phyloP scores from a whole-genome alignment of 768 basidiomycete species.

The Tricholoma furcatifolium region DNA sequence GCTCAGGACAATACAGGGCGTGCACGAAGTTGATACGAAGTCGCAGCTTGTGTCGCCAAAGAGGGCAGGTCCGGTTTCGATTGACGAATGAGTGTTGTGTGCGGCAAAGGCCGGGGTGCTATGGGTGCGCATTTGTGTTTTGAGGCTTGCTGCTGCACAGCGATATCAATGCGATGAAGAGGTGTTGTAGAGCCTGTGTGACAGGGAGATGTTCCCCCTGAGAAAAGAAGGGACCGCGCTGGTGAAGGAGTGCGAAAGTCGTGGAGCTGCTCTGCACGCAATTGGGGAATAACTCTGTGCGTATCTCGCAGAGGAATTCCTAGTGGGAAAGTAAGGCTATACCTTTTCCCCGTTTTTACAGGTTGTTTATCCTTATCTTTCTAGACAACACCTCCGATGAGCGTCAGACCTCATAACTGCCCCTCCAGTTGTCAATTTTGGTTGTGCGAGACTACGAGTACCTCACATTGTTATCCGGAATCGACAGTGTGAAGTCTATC shows the following conservation, averaged over 20 bases:
- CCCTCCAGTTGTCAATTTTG: no score
- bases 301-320: conserved; percentile 51
- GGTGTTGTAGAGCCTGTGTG: conserved; percentile 6
- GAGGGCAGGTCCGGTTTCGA: conserved; percentile 17
- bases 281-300: conserved; percentile 57
- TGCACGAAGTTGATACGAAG: conserved; percentile 61
- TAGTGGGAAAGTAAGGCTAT: conserved; percentile 66
- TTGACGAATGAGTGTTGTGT: conserved; percentile 39
- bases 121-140: conserved; percentile 44
- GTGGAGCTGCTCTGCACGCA: conserved; percentile 54
- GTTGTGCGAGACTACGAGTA: no score
- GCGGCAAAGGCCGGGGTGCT: conserved; percentile 54
- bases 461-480: no score
- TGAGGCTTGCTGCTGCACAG: conserved; percentile 18
- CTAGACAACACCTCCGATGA: conserved; percentile 55
- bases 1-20: conserved; percentile 50
- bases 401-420: conserved; percentile 63
- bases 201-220: conserved; percentile 28
- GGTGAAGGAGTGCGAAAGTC: conserved; percentile 41
- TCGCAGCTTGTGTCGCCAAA: conserved; percentile 50
- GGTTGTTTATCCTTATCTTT: not conserved
- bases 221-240: conserved; percentile 34
- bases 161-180: conserved; percentile 16
- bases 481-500: no score
- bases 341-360: conserved; percentile 15